Conservation (phyloP, 305 asterid genomes). For the Solanum aculeatissimum region DNA sequence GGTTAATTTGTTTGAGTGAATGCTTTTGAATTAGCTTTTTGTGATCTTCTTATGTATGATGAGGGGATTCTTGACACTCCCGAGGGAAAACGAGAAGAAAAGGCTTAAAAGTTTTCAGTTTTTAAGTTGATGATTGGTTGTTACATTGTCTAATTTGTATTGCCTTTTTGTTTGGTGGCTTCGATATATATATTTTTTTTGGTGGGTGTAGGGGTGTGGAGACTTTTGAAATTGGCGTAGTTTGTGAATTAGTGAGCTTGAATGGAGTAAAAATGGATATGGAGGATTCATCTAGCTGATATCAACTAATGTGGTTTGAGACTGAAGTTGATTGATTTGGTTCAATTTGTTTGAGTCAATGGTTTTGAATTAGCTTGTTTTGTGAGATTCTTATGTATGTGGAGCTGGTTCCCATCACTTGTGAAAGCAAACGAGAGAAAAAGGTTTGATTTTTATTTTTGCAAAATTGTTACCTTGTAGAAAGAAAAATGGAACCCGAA, state of each 20-base stretch:
- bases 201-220: not conserved
- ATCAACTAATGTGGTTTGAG: not conserved
- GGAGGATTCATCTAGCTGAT: not conserved
- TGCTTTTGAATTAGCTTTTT: constrained; percentile 11
- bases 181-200: not conserved
- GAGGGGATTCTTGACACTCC: constrained; percentile 41
- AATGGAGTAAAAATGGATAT: not conserved
- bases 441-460: constrained; percentile 26
- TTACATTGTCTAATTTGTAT: not conserved
- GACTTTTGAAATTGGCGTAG: not conserved
- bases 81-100: constrained; percentile 69
- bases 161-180: not conserved
- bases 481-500: not conserved
- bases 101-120: constrained; percentile 20
- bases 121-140: not conserved
- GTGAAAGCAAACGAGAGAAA: constrained; percentile 65
- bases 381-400: constrained; percentile 60
- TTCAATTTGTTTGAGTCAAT: not conserved
- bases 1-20: not conserved
- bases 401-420: constrained; percentile 34
- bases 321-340: not conserved
- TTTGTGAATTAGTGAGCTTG: not conserved
- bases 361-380: constrained; percentile 2
- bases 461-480: not conserved
- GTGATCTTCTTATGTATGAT: constrained; percentile 52